Evolutionary conservation across 176 grass and related monocot species (phyloP).

Genomic region (Pharus latifolius): DNA sequence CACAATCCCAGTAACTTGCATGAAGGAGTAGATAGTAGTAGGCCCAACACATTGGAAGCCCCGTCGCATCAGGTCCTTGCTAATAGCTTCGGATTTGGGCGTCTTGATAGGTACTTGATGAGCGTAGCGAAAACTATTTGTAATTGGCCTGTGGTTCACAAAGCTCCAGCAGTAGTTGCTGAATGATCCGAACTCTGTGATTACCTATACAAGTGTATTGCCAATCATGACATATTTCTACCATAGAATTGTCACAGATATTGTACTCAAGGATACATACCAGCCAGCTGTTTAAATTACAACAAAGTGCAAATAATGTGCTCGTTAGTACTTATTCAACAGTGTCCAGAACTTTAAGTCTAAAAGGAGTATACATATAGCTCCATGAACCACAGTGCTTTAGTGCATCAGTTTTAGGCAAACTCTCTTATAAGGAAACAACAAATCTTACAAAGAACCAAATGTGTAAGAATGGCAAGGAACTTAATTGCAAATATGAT

Average conservation of each 20-base stretch:
- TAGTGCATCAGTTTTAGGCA: no score
- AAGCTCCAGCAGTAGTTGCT: constrained; percentile 58
- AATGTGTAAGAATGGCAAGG: neutral
- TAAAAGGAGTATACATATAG: neutral
- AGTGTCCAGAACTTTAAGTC: no score
- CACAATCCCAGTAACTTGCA: constrained; percentile 50
- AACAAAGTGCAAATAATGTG: neutral
- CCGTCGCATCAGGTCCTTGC: constrained; percentile 59
- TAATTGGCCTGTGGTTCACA: constrained; percentile 38
- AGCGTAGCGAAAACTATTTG: constrained; percentile 33
- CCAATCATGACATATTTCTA: neutral
- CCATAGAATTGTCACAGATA: neutral
- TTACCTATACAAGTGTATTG: constrained; percentile 17
- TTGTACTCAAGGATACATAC: neutral
- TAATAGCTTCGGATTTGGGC: constrained; percentile 54
- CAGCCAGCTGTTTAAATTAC: neutral
- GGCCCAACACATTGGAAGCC: constrained; percentile 54
- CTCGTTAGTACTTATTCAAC: no score
- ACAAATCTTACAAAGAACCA: neutral
- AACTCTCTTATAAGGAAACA: no score
- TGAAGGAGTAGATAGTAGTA: constrained; percentile 57
- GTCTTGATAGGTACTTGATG: constrained; percentile 49
- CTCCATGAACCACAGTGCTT: no score
- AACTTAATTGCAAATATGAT: neutral
- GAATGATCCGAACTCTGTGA: constrained; percentile 49